Percentiles rank a stretch among this genome's conserved stretches.
Evolutionary conservation across 2,329 filamentous ascomycete genomes (phyloP).

Genomic region (Colletotrichum lini): DNA sequence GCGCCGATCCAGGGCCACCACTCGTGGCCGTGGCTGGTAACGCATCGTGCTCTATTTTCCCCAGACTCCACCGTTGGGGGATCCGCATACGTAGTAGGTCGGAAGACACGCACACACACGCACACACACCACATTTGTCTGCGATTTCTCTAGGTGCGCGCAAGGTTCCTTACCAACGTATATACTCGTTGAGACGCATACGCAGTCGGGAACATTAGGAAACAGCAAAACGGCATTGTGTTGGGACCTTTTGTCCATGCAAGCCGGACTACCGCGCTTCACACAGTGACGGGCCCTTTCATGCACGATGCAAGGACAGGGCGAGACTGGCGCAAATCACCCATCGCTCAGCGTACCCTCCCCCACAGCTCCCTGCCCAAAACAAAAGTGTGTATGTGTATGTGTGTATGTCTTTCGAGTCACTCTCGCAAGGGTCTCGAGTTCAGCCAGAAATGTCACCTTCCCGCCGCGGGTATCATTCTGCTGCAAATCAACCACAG

Average conservation of each 20-base stretch:
- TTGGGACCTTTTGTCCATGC: slow-evolving; percentile 18
- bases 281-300: slow-evolving; percentile 13
- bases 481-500: slow-evolving; percentile 20
- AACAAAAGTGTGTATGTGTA: slow-evolving; percentile 11
- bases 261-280: slow-evolving; percentile 22
- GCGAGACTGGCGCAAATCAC: slow-evolving; percentile 29
- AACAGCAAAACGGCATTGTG: slow-evolving; percentile 17
- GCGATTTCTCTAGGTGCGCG: slow-evolving; percentile 4
- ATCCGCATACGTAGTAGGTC: slow-evolving; percentile 8
- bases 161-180: background rate
- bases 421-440: slow-evolving; percentile 11
- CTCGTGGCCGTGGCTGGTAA: slow-evolving; percentile 3
- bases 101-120: background rate
- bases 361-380: slow-evolving; percentile 25
- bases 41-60: slow-evolving; percentile 4
- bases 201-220: slow-evolving; percentile 20
- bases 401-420: background rate
- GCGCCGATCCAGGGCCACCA: slow-evolving; percentile 23
- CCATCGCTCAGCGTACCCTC: slow-evolving; percentile 8
- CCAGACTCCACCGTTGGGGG: slow-evolving; percentile 14
- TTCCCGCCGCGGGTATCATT: slow-evolving; percentile 5
- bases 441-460: slow-evolving; percentile 25
- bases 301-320: slow-evolving; percentile 39
- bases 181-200: slow-evolving; percentile 26
- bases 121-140: background rate